These are phyloP conservation scores for Lyophyllum semitale DNA, from an alignment of 768 basidiomycete genomes.

Conservation along the genomic window DNA sequence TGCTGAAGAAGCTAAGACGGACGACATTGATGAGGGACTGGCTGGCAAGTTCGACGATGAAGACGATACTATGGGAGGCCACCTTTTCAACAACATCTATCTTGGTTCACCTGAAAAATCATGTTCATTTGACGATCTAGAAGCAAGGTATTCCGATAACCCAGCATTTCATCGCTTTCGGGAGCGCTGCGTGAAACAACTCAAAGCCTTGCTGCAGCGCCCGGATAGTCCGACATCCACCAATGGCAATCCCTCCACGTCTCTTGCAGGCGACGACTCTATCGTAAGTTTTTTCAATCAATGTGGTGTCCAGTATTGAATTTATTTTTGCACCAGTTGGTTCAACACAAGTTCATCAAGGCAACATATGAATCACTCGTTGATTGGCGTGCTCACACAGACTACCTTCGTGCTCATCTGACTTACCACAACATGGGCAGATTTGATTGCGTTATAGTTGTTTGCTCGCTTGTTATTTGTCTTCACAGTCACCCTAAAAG, in stretches of 20 bases:
- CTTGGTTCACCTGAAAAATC: slow-evolving; percentile 2
- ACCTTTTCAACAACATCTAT: background rate
- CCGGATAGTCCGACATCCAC: too few species aligned
- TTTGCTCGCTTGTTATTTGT: background rate
- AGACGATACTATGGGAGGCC: background rate
- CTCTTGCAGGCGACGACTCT: too few species aligned
- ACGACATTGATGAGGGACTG: background rate
- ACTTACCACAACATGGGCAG: background rate
- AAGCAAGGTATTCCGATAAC: background rate
- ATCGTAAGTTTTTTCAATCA: too few species aligned
- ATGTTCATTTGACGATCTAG: background rate
- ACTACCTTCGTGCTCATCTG: background rate
- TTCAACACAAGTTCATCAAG: background rate
- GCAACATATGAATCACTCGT: slow-evolving; percentile 4
- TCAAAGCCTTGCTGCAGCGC: background rate
- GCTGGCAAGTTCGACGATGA: background rate
- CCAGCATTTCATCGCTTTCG: background rate
- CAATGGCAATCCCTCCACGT: background rate
- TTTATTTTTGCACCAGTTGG: background rate
- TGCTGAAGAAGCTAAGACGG: background rate
- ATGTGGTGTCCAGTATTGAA: background rate
- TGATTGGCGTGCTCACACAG: background rate
- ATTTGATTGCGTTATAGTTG: slow-evolving; percentile 4
- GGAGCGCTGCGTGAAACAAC: too few species aligned
- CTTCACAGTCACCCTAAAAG: background rate